Conservation (phyloP, 495 filamentous ascomycete species). For the Penicillium macrosclerotiorum region DNA sequence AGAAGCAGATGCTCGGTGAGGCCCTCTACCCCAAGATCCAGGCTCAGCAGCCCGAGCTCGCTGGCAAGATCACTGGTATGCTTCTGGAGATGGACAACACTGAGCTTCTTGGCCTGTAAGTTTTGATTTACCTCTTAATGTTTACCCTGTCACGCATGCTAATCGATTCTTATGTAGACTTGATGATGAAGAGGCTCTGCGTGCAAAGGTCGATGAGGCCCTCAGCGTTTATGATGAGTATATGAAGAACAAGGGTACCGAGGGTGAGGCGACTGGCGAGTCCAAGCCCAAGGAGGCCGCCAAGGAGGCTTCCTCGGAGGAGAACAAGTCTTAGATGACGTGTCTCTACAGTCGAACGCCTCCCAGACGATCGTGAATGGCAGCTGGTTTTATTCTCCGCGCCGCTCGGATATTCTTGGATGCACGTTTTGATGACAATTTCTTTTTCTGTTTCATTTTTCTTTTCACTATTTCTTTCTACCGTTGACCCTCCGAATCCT, state of each 20-base stretch:
- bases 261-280: conserved; percentile 36
- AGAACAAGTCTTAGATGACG: conserved; percentile 46
- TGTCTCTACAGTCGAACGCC: conserved; percentile 21
- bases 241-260: conserved; percentile 69
- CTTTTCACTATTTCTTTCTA: conserved; percentile 25
- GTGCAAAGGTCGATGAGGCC: conserved; percentile 94
- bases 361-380: conserved; percentile 10
- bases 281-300: conserved; percentile 45
- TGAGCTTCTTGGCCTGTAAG: conserved; percentile 94
- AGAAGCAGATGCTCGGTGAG: conserved; percentile 98
- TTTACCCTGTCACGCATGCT: conserved; percentile 18
- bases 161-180: conserved; percentile 58
- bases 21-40: conserved; percentile 97
- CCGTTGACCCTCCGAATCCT: conserved; percentile 37
- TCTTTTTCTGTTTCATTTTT: conserved; percentile 26
- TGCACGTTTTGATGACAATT: conserved; percentile 47
- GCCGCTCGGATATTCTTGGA: conserved; percentile 34
- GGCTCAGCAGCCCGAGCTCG: conserved; percentile 85
- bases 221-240: conserved; percentile 98
- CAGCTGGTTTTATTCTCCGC: conserved; percentile 3
- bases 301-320: conserved; percentile 43
- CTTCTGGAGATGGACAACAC: conserved; percentile 97
- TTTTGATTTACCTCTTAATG: conserved; percentile 23
- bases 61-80: conserved; percentile 99
- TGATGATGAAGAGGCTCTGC: conserved; percentile 84